Evolutionary conservation across 2,329 filamentous ascomycete species (phyloP).

Genomic region (Emericellopsis cladophorae): DNA sequence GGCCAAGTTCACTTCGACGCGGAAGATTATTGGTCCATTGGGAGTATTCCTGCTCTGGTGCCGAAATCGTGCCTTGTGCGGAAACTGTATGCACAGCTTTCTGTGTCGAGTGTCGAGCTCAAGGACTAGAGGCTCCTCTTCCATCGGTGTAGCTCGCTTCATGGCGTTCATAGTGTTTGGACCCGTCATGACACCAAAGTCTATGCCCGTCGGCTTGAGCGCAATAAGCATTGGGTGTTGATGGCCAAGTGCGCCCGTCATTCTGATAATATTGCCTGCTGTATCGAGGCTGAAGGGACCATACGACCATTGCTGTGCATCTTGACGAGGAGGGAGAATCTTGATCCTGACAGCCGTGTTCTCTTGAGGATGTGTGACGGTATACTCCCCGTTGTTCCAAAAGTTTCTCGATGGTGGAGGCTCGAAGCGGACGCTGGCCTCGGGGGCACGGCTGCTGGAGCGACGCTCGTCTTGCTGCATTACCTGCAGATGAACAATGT

Average conservation of each 20-base stretch:
- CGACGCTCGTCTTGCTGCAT: neutral
- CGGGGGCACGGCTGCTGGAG: conserved; percentile 8
- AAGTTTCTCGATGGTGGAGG: conserved; percentile 40
- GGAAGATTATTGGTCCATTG: conserved; percentile 17
- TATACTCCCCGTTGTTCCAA: conserved; percentile 26
- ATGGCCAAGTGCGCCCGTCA: too few species aligned
- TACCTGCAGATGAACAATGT: conserved; percentile 29
- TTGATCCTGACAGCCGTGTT: too few species aligned
- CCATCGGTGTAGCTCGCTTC: neutral
- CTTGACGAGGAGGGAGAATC: too few species aligned
- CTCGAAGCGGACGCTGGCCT: conserved; percentile 40
- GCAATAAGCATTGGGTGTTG: too few species aligned
- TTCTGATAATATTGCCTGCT: too few species aligned
- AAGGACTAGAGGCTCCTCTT: too few species aligned
- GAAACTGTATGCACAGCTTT: too few species aligned
- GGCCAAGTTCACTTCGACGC: conserved; percentile 28
- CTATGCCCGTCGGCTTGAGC: conserved; percentile 18
- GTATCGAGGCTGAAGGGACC: too few species aligned
- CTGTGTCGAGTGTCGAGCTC: too few species aligned
- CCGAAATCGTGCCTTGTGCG: too few species aligned
- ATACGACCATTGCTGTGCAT: too few species aligned
- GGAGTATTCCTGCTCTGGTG: too few species aligned
- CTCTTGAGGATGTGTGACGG: conserved; percentile 9
- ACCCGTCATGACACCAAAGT: conserved; percentile 48
- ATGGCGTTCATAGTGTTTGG: conserved; percentile 30